These are phyloP conservation scores for Penicillium salamii DNA, from an alignment of 495 filamentous ascomycete genomes.

Conservation along the genomic window DNA sequence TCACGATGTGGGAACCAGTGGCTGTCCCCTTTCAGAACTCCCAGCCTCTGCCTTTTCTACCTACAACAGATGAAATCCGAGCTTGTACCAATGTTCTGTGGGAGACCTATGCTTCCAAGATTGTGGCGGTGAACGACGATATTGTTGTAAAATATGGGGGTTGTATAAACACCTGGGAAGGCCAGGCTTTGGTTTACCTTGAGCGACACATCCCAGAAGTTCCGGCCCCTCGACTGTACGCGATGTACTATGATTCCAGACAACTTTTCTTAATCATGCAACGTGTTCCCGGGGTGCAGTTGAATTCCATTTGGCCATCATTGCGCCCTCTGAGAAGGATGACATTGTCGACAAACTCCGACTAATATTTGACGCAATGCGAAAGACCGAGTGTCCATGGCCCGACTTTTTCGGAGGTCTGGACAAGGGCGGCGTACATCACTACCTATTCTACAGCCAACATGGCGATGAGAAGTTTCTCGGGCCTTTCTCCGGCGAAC, in stretches of 20 bases:
- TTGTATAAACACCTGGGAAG: slow-evolving; percentile 16
- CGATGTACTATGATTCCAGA: slow-evolving; percentile 23
- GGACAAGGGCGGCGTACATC: slow-evolving; percentile 18
- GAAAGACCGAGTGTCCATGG: slow-evolving; percentile 18
- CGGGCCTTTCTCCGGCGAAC: slow-evolving; percentile 22
- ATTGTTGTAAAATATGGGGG: slow-evolving; percentile 28
- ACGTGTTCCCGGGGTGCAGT: slow-evolving; percentile 21
- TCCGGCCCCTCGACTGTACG: slow-evolving; percentile 27
- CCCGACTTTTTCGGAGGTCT: slow-evolving; percentile 21
- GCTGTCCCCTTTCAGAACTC: slow-evolving; percentile 24
- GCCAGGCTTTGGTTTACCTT: slow-evolving; percentile 26
- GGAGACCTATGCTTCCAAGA: slow-evolving; percentile 18
- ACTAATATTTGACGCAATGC: slow-evolving; percentile 19
- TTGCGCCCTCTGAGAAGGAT: slow-evolving; percentile 23
- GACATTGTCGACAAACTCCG: slow-evolving; percentile 21
- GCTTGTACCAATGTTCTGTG: slow-evolving; percentile 25
- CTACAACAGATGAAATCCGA: slow-evolving; percentile 28
- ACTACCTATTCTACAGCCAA: slow-evolving; percentile 25
- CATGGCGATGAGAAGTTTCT: slow-evolving; percentile 15
- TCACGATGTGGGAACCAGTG: slow-evolving; percentile 28
- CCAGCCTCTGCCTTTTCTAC: slow-evolving; percentile 23
- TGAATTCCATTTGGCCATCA: slow-evolving; percentile 24
- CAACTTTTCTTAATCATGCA: slow-evolving; percentile 25
- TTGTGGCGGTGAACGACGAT: slow-evolving; percentile 24
- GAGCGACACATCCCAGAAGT: slow-evolving; percentile 23